phyloP scores from a whole-genome alignment of 2,329 filamentous ascomycete species.

The Knufia petricola region DNA sequence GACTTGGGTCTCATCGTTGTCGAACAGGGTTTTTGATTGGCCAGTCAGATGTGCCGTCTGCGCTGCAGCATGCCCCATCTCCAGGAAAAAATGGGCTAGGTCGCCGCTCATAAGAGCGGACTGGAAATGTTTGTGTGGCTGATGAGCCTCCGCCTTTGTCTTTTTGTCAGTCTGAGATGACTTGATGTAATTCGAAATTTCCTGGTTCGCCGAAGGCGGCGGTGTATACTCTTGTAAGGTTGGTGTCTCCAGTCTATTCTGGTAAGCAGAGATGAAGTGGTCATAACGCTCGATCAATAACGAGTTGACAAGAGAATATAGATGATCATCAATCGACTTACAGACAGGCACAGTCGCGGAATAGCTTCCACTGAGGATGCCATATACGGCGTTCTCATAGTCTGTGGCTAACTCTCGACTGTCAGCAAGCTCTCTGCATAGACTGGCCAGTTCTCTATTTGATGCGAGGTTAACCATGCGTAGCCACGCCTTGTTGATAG shows the following conservation, averaged over 20 bases:
- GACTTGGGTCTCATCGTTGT: slow-evolving; percentile 25
- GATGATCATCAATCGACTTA: slow-evolving; percentile 70
- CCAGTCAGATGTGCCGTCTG: slow-evolving; percentile 26
- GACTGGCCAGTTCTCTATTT: slow-evolving; percentile 18
- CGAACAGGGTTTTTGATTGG: slow-evolving; percentile 26
- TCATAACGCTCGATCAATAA: slow-evolving; percentile 72
- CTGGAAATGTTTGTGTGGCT: slow-evolving; percentile 37
- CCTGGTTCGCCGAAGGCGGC: slow-evolving; percentile 8
- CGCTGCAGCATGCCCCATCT: slow-evolving; percentile 33
- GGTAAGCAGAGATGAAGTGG: slow-evolving; percentile 45
- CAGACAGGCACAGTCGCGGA: slow-evolving; percentile 67
- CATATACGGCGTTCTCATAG: slow-evolving; percentile 84
- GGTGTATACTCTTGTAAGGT: slow-evolving; percentile 12
- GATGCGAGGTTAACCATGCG: slow-evolving; percentile 21
- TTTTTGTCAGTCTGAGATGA: slow-evolving; percentile 14
- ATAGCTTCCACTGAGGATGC: slow-evolving; percentile 76
- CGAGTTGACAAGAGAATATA: slow-evolving; percentile 85
- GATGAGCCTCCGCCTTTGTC: slow-evolving; percentile 32
- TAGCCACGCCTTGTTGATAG: slow-evolving; percentile 26
- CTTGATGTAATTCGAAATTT: slow-evolving; percentile 13
- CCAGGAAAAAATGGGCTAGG: slow-evolving; percentile 34
- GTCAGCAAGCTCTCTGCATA: slow-evolving; percentile 36
- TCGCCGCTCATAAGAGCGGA: slow-evolving; percentile 34
- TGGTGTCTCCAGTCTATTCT: slow-evolving; percentile 39
- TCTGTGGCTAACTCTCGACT: slow-evolving; percentile 56